phyloP scores from a whole-genome alignment of 2,329 filamentous ascomycete species.

The Ophiocordyceps camponoti-saundersi region DNA sequence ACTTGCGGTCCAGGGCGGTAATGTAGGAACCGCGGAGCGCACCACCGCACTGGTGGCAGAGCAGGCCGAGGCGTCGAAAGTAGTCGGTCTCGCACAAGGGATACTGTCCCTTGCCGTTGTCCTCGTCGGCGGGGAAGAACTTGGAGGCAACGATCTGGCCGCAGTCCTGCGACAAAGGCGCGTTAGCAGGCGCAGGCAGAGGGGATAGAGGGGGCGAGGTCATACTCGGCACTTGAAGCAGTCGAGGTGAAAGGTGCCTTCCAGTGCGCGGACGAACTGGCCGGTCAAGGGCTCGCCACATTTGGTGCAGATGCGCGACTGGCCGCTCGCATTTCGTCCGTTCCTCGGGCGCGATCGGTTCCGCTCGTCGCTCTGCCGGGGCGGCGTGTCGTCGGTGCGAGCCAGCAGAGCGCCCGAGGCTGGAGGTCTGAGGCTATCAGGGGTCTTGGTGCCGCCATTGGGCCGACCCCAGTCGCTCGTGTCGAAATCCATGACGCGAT shows the following conservation, averaged over 20 bases:
- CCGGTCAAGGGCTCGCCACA: slow-evolving; percentile 78
- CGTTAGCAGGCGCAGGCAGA: background rate
- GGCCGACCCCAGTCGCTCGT: slow-evolving; percentile 18
- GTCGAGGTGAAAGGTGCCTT: slow-evolving; percentile 89
- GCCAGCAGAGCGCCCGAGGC: slow-evolving; percentile 12
- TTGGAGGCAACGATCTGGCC: slow-evolving; percentile 95
- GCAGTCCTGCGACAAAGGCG: slow-evolving; percentile 51
- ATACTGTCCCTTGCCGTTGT: slow-evolving; percentile 72
- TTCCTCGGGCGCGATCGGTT: slow-evolving; percentile 37
- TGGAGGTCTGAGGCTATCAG: slow-evolving; percentile 18
- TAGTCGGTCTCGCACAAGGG: slow-evolving; percentile 97
- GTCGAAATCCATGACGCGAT: slow-evolving; percentile 11
- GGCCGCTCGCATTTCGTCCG: slow-evolving; percentile 39
- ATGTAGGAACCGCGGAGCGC: slow-evolving; percentile 95
- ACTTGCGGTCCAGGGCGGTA: slow-evolving; percentile 91
- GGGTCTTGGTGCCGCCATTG: slow-evolving; percentile 17
- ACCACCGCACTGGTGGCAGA: slow-evolving; percentile 84
- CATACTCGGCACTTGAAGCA: slow-evolving; percentile 94
- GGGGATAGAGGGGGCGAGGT: background rate
- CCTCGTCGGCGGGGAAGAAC: slow-evolving; percentile 93
- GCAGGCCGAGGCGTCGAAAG: slow-evolving; percentile 75
- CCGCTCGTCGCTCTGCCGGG: slow-evolving; percentile 37
- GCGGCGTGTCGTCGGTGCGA: slow-evolving; percentile 21
- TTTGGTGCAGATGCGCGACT: slow-evolving; percentile 61
- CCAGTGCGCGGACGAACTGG: slow-evolving; percentile 87